Evolutionary conservation across 768 basidiomycete species (phyloP).

Genomic region (Boletus vinaceobasis): DNA sequence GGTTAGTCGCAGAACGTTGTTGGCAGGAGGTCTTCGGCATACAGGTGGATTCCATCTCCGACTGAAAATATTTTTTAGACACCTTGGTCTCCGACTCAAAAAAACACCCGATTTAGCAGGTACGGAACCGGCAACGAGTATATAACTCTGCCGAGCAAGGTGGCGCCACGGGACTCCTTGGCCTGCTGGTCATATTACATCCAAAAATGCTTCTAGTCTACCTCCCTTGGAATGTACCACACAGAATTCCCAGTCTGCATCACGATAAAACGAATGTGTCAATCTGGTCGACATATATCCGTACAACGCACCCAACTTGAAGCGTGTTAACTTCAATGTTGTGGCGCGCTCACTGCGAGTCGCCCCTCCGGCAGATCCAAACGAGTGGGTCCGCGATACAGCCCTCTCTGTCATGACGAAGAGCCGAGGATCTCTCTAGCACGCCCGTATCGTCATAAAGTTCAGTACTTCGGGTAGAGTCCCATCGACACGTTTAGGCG

Average conservation of each 20-base stretch:
- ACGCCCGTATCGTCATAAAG: background rate
- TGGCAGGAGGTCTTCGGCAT: too few species aligned
- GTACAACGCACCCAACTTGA: background rate
- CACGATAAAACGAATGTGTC: background rate
- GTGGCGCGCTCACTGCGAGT: background rate
- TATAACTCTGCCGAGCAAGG: too few species aligned
- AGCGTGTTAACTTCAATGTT: too few species aligned
- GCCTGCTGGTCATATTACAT: too few species aligned
- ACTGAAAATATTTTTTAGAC: too few species aligned
- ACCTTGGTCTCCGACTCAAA: too few species aligned
- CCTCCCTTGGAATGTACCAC: too few species aligned
- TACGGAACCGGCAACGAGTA: too few species aligned
- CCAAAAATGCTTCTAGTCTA: too few species aligned
- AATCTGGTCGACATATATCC: background rate
- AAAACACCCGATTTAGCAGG: too few species aligned
- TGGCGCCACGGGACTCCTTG: too few species aligned
- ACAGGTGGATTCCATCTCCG: background rate
- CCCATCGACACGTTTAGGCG: background rate
- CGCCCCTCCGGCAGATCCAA: background rate
- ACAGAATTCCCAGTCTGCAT: background rate
- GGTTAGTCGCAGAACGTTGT: background rate
- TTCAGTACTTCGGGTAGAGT: background rate
- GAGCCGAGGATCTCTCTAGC: slow-evolving; percentile 6
- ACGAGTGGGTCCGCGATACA: slow-evolving; percentile 7
- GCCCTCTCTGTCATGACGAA: slow-evolving; percentile 9